Conservation (phyloP, 805 yeast genomes). For the Myxozyma udenii region DNA sequence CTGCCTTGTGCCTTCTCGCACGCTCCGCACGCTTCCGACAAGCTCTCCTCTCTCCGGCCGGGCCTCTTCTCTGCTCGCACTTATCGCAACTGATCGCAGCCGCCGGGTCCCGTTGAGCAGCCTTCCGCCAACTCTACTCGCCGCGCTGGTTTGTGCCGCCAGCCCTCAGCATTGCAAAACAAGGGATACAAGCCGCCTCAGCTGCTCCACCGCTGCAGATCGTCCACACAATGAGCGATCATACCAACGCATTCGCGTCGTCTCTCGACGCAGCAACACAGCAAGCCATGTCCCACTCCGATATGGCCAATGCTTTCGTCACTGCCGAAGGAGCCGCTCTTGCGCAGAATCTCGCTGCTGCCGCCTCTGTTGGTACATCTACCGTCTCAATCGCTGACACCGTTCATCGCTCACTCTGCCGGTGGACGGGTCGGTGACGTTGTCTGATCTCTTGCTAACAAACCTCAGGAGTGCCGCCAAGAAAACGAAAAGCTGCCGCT, state of each 20-base stretch:
- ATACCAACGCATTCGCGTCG: neutral
- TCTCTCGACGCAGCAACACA: neutral
- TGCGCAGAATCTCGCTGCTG: slow-evolving; percentile 20
- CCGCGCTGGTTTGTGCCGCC: no score
- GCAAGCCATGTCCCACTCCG: slow-evolving; percentile 10
- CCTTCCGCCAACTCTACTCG: no score
- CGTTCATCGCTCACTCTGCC: neutral
- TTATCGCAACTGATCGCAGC: no score
- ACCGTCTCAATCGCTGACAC: no score
- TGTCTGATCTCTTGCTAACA: neutral
- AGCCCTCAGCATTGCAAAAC: no score
- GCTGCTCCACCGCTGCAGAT: no score
- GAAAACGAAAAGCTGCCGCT: slow-evolving; percentile 4
- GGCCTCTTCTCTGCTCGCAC: no score
- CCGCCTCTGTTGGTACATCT: slow-evolving; percentile 14
- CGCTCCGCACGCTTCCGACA: no score
- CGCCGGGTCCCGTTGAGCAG: no score
- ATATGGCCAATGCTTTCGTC: slow-evolving; percentile 9
- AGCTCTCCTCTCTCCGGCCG: no score
- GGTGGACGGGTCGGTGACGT: neutral
- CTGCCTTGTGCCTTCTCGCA: no score
- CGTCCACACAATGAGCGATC: neutral
- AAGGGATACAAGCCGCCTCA: no score
- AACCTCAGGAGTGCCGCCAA: slow-evolving; percentile 4
- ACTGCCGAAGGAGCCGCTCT: slow-evolving; percentile 9